These are phyloP conservation scores for Arthrobotrys pseudoclavata DNA, from an alignment of 2,329 filamentous ascomycete species.

Conservation along the genomic window DNA sequence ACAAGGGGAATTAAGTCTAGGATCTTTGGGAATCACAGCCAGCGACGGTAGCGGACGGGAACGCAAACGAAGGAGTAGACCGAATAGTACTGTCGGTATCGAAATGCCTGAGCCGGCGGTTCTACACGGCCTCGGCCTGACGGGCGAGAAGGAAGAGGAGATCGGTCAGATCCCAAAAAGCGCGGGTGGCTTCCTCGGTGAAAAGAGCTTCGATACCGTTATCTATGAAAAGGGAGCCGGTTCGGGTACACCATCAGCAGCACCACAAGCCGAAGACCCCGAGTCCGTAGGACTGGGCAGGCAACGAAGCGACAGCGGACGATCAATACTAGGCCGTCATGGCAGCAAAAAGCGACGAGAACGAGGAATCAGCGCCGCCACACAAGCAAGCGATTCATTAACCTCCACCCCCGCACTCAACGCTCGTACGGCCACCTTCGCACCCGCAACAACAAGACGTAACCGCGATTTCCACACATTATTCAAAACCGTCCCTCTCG, in stretches of 20 bases:
- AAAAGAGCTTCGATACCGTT: slow-evolving; percentile 55
- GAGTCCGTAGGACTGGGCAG: slow-evolving; percentile 16
- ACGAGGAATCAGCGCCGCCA: slow-evolving; percentile 79
- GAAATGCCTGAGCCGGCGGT: slow-evolving; percentile 48
- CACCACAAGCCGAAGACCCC: slow-evolving; percentile 33
- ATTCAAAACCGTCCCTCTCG: slow-evolving; percentile 96
- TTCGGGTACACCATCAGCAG: slow-evolving; percentile 32
- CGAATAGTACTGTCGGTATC: slow-evolving; percentile 38
- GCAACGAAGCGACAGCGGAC: slow-evolving; percentile 45
- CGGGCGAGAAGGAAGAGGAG: slow-evolving; percentile 54
- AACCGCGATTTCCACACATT: slow-evolving; percentile 94
- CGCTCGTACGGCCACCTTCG: slow-evolving; percentile 75
- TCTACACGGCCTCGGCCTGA: slow-evolving; percentile 46
- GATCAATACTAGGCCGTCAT: slow-evolving; percentile 68
- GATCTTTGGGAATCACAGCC: slow-evolving; percentile 81
- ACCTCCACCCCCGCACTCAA: slow-evolving; percentile 68
- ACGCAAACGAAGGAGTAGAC: slow-evolving; percentile 40
- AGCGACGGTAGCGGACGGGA: slow-evolving; percentile 23
- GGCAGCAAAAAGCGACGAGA: slow-evolving; percentile 79
- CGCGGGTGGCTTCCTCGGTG: slow-evolving; percentile 38
- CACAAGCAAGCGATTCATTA: slow-evolving; percentile 41
- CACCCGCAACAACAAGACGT: slow-evolving; percentile 93
- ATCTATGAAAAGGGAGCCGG: slow-evolving; percentile 30
- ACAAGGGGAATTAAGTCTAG: slow-evolving; percentile 87
- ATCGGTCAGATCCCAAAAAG: slow-evolving; percentile 54